These are phyloP conservation scores for Zasmidium citrigriseum DNA, from an alignment of 2,329 filamentous ascomycete species.

Conservation along the genomic window DNA sequence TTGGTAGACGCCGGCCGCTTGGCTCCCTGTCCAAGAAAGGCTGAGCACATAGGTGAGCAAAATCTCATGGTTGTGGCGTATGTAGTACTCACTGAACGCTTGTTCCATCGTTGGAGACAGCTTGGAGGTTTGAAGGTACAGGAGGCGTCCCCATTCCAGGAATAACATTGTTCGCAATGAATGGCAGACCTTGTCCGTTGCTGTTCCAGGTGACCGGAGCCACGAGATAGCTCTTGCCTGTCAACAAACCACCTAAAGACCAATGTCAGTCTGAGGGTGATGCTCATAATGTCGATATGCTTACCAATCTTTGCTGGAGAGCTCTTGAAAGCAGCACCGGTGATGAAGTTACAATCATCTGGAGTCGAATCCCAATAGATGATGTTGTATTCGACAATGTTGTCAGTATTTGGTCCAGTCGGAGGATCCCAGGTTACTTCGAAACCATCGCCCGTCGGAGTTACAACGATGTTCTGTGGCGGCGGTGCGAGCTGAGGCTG, in stretches of 20 bases:
- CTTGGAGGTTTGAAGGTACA: too few species aligned
- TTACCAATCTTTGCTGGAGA: neutral
- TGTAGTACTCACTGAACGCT: too few species aligned
- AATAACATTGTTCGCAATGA: neutral
- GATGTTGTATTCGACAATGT: conserved; percentile 19
- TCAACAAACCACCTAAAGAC: neutral
- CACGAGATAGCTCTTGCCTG: neutral
- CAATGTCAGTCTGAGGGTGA: too few species aligned
- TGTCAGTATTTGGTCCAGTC: conserved; percentile 3
- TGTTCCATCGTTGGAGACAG: too few species aligned
- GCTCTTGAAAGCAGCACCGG: neutral
- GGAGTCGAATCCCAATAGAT: neutral
- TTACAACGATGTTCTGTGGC: conserved; percentile 11
- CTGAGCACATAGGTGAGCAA: too few species aligned
- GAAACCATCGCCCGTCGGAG: conserved; percentile 5
- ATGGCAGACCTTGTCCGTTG: neutral
- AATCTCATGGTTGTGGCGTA: too few species aligned
- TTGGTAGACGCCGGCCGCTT: too few species aligned
- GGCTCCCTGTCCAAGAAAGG: too few species aligned
- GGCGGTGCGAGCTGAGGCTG: conserved; percentile 11
- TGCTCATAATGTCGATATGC: too few species aligned
- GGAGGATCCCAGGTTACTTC: conserved; percentile 12
- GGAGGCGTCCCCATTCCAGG: too few species aligned
- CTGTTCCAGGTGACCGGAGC: neutral
- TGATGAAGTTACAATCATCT: neutral